phyloP scores from a whole-genome alignment of 169 alveolate genomes.

The Plasmodium coatneyi region DNA sequence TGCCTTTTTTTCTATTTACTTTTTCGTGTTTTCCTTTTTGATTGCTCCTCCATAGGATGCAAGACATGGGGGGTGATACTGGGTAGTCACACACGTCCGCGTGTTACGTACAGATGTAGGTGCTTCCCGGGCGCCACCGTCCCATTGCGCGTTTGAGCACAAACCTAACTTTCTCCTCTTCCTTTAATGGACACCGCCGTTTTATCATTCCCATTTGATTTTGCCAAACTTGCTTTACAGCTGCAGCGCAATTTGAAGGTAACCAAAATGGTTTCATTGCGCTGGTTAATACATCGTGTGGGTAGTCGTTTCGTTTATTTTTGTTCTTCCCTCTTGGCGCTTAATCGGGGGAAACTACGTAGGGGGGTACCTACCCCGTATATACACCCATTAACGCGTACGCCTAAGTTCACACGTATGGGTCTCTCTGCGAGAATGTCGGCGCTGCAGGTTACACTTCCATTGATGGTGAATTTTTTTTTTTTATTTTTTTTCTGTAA shows the following conservation, averaged over 20 bases:
- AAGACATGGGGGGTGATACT: not conserved
- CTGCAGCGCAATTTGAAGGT: not conserved
- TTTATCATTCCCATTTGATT: not conserved
- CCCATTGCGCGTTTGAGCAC: not conserved
- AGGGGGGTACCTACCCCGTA: slow-evolving; percentile 4
- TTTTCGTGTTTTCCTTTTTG: not conserved
- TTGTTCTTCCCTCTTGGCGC: no score
- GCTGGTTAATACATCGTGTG: no score
- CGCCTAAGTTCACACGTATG: not conserved
- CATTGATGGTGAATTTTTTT: not conserved
- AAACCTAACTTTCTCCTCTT: not conserved
- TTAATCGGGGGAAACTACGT: no score
- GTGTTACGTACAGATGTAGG: not conserved
- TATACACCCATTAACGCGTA: not conserved
- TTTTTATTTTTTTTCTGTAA: no score
- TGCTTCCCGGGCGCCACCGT: not conserved
- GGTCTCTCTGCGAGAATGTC: no score
- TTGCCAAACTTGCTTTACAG: not conserved
- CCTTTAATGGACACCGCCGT: no score
- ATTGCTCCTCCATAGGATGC: not conserved
- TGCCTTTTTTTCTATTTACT: not conserved
- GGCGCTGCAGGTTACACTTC: not conserved
- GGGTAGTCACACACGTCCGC: not conserved
- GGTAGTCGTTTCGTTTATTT: no score
- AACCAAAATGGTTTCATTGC: no score